Conservation (phyloP, 495 filamentous ascomycete species). For the Hyaloscypha variabilis region DNA sequence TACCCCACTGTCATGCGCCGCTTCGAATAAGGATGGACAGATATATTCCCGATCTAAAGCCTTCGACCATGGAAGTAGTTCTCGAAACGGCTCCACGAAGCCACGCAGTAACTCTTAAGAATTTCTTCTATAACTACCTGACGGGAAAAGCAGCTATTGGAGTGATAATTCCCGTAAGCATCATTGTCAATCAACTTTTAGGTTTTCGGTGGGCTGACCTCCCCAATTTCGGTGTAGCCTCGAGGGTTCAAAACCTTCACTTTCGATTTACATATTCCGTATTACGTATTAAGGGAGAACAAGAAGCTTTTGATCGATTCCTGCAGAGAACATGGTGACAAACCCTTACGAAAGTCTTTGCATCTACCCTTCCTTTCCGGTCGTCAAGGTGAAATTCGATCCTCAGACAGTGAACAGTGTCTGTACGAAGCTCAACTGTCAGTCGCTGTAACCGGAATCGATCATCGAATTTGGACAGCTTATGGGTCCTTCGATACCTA, state of each 20-base stretch:
- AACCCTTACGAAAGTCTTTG: background rate
- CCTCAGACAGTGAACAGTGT: background rate
- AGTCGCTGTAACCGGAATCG: constrained; percentile 2
- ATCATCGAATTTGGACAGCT: background rate
- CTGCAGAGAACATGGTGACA: background rate
- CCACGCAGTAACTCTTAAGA: background rate
- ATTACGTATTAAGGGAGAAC: background rate
- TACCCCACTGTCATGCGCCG: background rate
- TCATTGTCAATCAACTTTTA: background rate
- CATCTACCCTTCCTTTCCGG: background rate
- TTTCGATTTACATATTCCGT: constrained; percentile 1
- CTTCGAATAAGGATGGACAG: background rate
- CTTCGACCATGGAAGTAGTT: background rate
- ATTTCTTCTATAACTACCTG: constrained; percentile 10
- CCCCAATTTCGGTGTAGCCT: background rate
- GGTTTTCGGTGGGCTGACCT: background rate
- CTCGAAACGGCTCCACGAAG: background rate
- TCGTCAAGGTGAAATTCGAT: background rate
- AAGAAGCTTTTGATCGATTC: background rate
- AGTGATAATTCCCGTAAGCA: background rate
- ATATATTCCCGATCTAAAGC: background rate
- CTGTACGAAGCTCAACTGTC: background rate
- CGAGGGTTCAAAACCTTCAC: constrained; percentile 2
- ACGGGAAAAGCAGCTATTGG: background rate
- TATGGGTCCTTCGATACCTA: background rate